A percentile compares a stretch with the other conserved stretches of the same genome.
phyloP scores from a whole-genome alignment of 345 rosid genomes.

The Noccaea bulbosa region DNA sequence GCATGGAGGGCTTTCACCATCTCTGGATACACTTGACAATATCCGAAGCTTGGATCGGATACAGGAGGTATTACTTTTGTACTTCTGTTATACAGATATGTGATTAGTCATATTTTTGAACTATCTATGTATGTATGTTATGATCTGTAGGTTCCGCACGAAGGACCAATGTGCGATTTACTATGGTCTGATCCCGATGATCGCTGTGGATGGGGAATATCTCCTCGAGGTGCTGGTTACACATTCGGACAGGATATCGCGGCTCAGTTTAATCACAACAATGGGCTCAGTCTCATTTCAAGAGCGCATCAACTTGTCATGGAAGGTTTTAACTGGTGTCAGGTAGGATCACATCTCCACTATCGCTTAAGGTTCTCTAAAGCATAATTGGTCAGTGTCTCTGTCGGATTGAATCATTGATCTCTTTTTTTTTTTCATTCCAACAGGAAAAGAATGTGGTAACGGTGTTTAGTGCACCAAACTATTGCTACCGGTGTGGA shows the following conservation, averaged over 20 bases:
- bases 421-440: background rate
- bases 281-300: slow-evolving; percentile 75
- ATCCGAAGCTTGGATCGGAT: slow-evolving; percentile 84
- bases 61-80: slow-evolving; percentile 60
- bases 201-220: slow-evolving; percentile 53
- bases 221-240: slow-evolving; percentile 51
- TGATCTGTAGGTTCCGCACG: slow-evolving; percentile 73
- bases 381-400: background rate
- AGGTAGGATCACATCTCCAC: slow-evolving; percentile 49
- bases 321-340: slow-evolving; percentile 92
- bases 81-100: too few species aligned
- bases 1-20: slow-evolving; percentile 92
- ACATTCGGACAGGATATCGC: slow-evolving; percentile 70
- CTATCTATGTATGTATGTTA: slow-evolving; percentile 13
- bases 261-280: slow-evolving; percentile 71
- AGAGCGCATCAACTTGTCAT: slow-evolving; percentile 92
- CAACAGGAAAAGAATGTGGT: slow-evolving; percentile 77
- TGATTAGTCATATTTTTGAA: slow-evolving; percentile 8
- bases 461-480: slow-evolving; percentile 85
- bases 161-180: slow-evolving; percentile 90
- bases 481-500: slow-evolving; percentile 82
- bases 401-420: background rate
- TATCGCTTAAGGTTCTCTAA: background rate
- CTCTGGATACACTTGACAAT: slow-evolving; percentile 82
- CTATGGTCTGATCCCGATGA: slow-evolving; percentile 68